Evolutionary conservation across 305 asterid genomes (phyloP), one percentile per base, ranked within the genome.

Genomic region (Fraxinus sp.): DNA sequence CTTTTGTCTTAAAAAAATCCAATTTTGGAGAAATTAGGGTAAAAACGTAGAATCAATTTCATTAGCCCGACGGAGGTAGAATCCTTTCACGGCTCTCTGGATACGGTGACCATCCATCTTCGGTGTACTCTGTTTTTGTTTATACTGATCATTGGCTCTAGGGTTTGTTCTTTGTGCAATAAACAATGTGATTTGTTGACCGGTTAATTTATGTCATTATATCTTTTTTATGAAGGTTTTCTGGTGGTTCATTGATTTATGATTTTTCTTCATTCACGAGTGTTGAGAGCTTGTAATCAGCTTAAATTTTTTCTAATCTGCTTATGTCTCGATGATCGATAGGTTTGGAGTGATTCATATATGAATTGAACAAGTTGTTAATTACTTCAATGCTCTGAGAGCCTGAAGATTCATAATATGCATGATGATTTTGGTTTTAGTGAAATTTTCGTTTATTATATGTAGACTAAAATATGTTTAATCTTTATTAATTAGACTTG

Each of bases 31-130:
- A 81, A 81, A 2, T 57, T 77, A 80, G 89, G 87, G 79, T 81
- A 8, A 85, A 75, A 80, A 85, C 79, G 84, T 78, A 80, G 78
- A 57, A 82, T 44, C 87, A 75, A 70, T 79, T 83, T 36, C 18
- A 16, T 52, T 16, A 49, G 59, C 59, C 59, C 59, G 20, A 49
- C 59, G 59, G 59, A 49, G 64, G 24, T 79, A 78, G 89, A 64
- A 26, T 36, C 24, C 10, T 16, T 74, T 30, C 79, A 74, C 24
- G 55, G 75, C 81, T 79, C 80, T 80, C 86, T 80, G 86, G 81
- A 78, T 77, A 74, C 73, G 89, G 90, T 87, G 77, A 84, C 78
- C 86, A 79, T 87, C 87, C 78, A 81, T 84, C 44, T 74, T 3
- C 83, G 73, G 44, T 55, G 32, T 77, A 81, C 73, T 55, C 36